These are phyloP conservation scores for Raffaelea deltoideospora DNA, from an alignment of 2,329 filamentous ascomycete species.

Conservation along the genomic window DNA sequence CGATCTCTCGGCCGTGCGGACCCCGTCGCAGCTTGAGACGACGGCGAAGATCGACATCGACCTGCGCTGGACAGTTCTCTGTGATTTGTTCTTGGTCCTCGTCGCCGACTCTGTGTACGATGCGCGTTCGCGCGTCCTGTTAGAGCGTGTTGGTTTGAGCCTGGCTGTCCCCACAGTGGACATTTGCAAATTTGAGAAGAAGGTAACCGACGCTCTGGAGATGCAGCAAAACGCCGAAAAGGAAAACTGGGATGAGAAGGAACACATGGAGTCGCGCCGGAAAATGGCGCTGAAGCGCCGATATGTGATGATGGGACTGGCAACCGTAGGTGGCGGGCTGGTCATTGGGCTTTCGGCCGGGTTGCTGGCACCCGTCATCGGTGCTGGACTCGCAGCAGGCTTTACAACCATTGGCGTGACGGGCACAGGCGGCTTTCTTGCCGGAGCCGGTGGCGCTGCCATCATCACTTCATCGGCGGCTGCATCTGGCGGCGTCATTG, in stretches of 20 bases:
- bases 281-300: slow-evolving; percentile 70
- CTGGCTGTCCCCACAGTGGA: slow-evolving; percentile 81
- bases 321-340: slow-evolving; percentile 84
- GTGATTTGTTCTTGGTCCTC: slow-evolving; percentile 87
- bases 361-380: slow-evolving; percentile 81
- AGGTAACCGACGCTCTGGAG: slow-evolving; percentile 88
- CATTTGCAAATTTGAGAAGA: slow-evolving; percentile 92
- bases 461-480: slow-evolving; percentile 86
- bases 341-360: slow-evolving; percentile 94
- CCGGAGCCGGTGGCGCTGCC: slow-evolving; percentile 81
- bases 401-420: slow-evolving; percentile 90
- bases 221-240: slow-evolving; percentile 93
- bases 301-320: slow-evolving; percentile 90
- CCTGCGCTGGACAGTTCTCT: slow-evolving; percentile 90
- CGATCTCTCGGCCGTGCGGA: slow-evolving; percentile 64
- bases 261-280: slow-evolving; percentile 75
- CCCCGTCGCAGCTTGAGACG: slow-evolving; percentile 65
- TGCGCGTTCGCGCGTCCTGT: slow-evolving; percentile 64
- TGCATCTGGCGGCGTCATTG: slow-evolving; percentile 75
- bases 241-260: slow-evolving; percentile 95
- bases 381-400: slow-evolving; percentile 81
- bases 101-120: slow-evolving; percentile 95
- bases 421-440: slow-evolving; percentile 77
- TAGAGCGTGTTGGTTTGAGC: slow-evolving; percentile 69
- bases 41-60: slow-evolving; percentile 87